These are phyloP conservation scores for Saccharomycopsis crataegensis DNA, from an alignment of 1,139 yeast species.

Conservation along the genomic window DNA sequence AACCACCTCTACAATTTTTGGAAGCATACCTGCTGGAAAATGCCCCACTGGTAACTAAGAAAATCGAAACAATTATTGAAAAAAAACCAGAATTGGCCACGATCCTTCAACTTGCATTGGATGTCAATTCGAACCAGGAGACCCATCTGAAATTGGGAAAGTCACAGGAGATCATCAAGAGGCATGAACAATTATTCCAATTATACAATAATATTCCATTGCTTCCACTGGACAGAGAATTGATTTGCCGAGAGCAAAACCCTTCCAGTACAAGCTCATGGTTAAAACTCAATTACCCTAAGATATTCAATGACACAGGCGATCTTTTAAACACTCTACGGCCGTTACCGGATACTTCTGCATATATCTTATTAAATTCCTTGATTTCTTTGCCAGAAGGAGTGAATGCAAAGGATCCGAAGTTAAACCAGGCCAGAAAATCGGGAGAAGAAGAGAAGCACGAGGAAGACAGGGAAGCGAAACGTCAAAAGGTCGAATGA, in stretches of 20 bases:
- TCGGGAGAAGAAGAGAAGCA: neutral
- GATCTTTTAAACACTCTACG: conserved; percentile 12
- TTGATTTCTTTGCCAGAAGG: too few species aligned
- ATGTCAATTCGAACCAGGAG: neutral
- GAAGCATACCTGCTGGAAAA: neutral
- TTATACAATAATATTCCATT: conserved; percentile 6
- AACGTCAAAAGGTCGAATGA: neutral
- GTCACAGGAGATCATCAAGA: neutral
- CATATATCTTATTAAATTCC: conserved; percentile 10
- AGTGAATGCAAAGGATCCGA: too few species aligned
- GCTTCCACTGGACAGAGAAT: neutral
- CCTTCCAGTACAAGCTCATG: conserved; percentile 11
- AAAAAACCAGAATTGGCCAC: neutral
- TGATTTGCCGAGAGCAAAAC: neutral
- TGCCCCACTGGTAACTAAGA: neutral
- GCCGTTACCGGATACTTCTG: conserved; percentile 11
- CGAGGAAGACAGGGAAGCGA: neutral
- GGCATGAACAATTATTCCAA: conserved; percentile 2
- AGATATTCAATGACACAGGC: conserved; percentile 15
- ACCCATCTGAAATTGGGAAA: neutral
- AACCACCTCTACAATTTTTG: neutral
- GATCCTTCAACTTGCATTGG: neutral
- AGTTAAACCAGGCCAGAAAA: neutral
- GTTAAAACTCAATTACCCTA: conserved; percentile 11
- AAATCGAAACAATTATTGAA: neutral